Conservation (phyloP, 441 rosid species). For the Adansonia madagascariensis region DNA sequence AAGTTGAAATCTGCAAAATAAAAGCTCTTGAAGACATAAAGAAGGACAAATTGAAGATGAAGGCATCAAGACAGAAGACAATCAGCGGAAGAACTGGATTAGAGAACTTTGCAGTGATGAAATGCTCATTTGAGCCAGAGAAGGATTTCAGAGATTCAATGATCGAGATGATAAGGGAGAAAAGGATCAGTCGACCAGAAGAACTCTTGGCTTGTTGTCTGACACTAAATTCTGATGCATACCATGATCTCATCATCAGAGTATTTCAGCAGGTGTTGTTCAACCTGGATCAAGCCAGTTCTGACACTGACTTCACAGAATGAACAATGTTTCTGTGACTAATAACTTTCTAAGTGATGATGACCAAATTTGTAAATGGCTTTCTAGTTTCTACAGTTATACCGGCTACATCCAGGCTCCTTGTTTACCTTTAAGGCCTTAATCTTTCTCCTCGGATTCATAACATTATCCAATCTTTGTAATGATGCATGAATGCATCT, state of each 20-base stretch:
- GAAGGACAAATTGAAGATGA: constrained; percentile 53
- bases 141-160: constrained; percentile 86
- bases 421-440: too few relatives aligned
- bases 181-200: constrained; percentile 57
- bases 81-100: constrained; percentile 34
- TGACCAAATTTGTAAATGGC: constrained; percentile 22
- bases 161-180: constrained; percentile 87
- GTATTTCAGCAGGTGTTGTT: constrained; percentile 80
- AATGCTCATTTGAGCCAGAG: constrained; percentile 72
- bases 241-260: constrained; percentile 81
- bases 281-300: constrained; percentile 46
- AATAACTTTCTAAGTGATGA: not conserved
- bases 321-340: constrained; percentile 28
- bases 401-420: too few relatives aligned
- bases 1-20: constrained; percentile 56
- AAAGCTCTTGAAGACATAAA: constrained; percentile 71
- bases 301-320: constrained; percentile 34
- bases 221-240: constrained; percentile 66
- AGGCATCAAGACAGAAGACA: constrained; percentile 42
- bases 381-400: too few relatives aligned
- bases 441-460: too few relatives aligned
- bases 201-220: constrained; percentile 86
- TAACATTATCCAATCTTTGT: too few relatives aligned
- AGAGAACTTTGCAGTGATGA: constrained; percentile 77
- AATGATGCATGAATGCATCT: too few relatives aligned